Evolutionary conservation across 257 asterid species (phyloP).

Genomic region (Ophiorrhiza pumila): DNA sequence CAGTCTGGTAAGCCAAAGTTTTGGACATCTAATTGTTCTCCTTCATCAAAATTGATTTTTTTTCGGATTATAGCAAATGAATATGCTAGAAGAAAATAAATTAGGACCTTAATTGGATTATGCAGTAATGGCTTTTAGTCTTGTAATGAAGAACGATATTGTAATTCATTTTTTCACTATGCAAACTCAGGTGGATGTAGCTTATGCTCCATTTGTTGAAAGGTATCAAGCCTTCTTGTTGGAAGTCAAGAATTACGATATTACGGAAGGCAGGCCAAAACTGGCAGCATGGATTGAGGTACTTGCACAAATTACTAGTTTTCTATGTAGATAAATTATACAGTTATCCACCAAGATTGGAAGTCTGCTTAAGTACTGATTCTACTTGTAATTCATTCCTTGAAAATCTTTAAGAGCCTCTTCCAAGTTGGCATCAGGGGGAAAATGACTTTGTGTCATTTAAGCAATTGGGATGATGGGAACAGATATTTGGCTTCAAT

Average conservation of each 20-base stretch:
- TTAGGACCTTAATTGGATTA: not conserved
- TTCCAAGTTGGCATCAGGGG: not conserved
- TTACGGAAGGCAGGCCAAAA: slow-evolving; percentile 57
- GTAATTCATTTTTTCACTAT: not conserved
- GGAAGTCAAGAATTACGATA: slow-evolving; percentile 56
- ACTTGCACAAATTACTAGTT: not conserved
- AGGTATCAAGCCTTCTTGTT: slow-evolving; percentile 52
- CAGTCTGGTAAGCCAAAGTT: slow-evolving; percentile 55
- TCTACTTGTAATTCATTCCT: not conserved
- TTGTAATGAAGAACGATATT: not conserved
- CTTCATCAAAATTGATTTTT: not conserved
- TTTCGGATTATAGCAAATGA: not conserved
- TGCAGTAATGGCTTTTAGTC: not conserved
- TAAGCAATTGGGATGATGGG: not conserved
- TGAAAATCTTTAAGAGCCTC: not conserved
- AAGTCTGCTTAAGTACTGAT: slow-evolving; percentile 25
- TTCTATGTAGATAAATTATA: not conserved
- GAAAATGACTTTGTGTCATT: not conserved
- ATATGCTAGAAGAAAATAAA: not conserved
- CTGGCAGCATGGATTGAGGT: slow-evolving; percentile 79
- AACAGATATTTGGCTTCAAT: not conserved
- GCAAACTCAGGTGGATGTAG: slow-evolving; percentile 65
- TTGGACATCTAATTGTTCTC: not conserved
- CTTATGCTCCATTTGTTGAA: slow-evolving; percentile 72
- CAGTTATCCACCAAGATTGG: slow-evolving; percentile 40